Percentiles rank a stretch among this genome's conserved stretches.
phyloP scores from a whole-genome alignment of 2,329 filamentous ascomycete species.

The Cercospora sojina region DNA sequence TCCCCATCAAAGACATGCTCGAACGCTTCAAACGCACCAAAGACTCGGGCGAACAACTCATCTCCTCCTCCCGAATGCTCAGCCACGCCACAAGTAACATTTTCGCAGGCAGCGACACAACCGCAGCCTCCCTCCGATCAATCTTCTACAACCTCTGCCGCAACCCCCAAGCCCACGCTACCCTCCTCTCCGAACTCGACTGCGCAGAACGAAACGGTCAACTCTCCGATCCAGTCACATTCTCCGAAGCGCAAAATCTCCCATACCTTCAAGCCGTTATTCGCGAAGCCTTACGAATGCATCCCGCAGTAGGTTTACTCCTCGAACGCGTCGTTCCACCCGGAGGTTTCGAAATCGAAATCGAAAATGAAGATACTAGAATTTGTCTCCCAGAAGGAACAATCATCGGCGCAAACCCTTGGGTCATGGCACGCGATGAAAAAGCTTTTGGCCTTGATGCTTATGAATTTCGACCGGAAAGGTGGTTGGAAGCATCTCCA shows the following conservation, averaged over 20 bases:
- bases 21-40: constrained; percentile 29
- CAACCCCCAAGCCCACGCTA: constrained; percentile 34
- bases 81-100: constrained; percentile 43
- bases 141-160: constrained; percentile 43
- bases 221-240: constrained; percentile 34
- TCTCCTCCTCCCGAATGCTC: constrained; percentile 25
- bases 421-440: constrained; percentile 37
- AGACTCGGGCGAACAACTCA: constrained; percentile 26
- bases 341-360: constrained; percentile 40
- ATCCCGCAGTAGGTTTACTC: constrained; percentile 45
- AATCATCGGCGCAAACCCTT: constrained; percentile 37
- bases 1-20: constrained; percentile 27
- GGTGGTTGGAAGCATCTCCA: constrained; percentile 44
- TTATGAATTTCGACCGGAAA: constrained; percentile 38
- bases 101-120: constrained; percentile 43
- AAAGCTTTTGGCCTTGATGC: constrained; percentile 36
- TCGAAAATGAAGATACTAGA: constrained; percentile 16
- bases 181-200: constrained; percentile 41
- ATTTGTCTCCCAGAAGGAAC: constrained; percentile 36
- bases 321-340: constrained; percentile 43
- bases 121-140: constrained; percentile 28
- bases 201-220: constrained; percentile 25
- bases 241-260: constrained; percentile 38
- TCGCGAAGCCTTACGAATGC: constrained; percentile 47
- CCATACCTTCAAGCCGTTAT: constrained; percentile 48